Conservation (phyloP, 2,329 filamentous ascomycete species). For the Juglanconis sp. region DNA sequence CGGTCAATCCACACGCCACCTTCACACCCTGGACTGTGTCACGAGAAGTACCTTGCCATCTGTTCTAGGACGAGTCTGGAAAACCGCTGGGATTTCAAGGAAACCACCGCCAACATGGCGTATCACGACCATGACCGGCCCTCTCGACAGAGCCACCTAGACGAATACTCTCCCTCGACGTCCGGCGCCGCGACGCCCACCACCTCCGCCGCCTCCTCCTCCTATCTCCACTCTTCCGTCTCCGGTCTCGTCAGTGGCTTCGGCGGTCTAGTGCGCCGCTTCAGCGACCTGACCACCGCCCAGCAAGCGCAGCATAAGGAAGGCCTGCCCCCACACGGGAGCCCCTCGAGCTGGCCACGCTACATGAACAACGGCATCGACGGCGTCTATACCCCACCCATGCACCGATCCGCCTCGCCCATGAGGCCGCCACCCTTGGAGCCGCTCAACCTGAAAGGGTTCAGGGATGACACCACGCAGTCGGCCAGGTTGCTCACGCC, state of each 20-base stretch:
- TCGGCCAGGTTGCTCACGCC: slow-evolving; percentile 66
- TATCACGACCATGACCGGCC: slow-evolving; percentile 16
- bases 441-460: slow-evolving; percentile 69
- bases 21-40: neutral
- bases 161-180: slow-evolving; percentile 24
- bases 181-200: slow-evolving; percentile 28
- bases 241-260: slow-evolving; percentile 41
- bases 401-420: slow-evolving; percentile 65
- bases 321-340: slow-evolving; percentile 14
- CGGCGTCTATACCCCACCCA: slow-evolving; percentile 57
- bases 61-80: too few relatives aligned
- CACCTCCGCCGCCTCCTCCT: slow-evolving; percentile 25
- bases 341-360: slow-evolving; percentile 18
- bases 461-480: slow-evolving; percentile 54
- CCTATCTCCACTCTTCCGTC: slow-evolving; percentile 30
- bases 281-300: slow-evolving; percentile 45
- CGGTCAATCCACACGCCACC: neutral
- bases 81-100: neutral
- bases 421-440: slow-evolving; percentile 88
- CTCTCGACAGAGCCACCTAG: slow-evolving; percentile 3
- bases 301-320: neutral
- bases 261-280: slow-evolving; percentile 65
- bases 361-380: slow-evolving; percentile 44
- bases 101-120: slow-evolving; percentile 8
- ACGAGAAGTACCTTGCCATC: neutral